These are phyloP conservation scores for Cyphellophora europaea DNA, from an alignment of 2,329 filamentous ascomycete genomes.

Conservation along the genomic window DNA sequence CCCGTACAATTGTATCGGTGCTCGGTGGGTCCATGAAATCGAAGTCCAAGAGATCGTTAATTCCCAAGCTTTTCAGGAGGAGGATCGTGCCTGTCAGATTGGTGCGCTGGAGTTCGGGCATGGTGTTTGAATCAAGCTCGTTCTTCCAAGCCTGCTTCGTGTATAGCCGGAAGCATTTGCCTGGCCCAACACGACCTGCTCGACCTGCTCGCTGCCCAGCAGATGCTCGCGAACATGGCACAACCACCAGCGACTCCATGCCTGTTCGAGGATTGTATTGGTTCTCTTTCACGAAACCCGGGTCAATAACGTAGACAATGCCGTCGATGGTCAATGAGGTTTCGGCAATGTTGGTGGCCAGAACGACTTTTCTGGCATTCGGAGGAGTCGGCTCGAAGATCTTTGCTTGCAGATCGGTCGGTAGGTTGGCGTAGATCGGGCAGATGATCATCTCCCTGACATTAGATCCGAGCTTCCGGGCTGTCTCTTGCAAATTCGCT, in stretches of 20 bases:
- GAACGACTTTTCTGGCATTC: slow-evolving; percentile 92
- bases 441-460: slow-evolving; percentile 81
- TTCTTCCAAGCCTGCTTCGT: slow-evolving; percentile 92
- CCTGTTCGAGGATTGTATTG: slow-evolving; percentile 84
- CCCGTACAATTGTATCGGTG: slow-evolving; percentile 77
- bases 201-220: slow-evolving; percentile 89
- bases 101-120: slow-evolving; percentile 84
- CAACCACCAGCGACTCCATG: slow-evolving; percentile 85
- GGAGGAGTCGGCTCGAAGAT: slow-evolving; percentile 89
- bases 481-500: slow-evolving; percentile 73
- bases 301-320: slow-evolving; percentile 98
- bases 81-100: slow-evolving; percentile 93
- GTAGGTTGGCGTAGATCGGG: slow-evolving; percentile 89
- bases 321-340: slow-evolving; percentile 96
- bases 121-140: slow-evolving; percentile 85
- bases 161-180: slow-evolving; percentile 88
- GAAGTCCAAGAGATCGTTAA: slow-evolving; percentile 89
- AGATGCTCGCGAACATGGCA: slow-evolving; percentile 82
- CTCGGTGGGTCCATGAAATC: slow-evolving; percentile 96
- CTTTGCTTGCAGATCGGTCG: slow-evolving; percentile 82
- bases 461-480: slow-evolving; percentile 73
- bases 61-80: slow-evolving; percentile 85
- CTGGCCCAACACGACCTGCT: slow-evolving; percentile 82
- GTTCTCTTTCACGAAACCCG: slow-evolving; percentile 92
- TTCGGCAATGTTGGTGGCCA: slow-evolving; percentile 97